Evolutionary conservation across 495 filamentous ascomycete species (phyloP).

Genomic region (Podospora sp.): DNA sequence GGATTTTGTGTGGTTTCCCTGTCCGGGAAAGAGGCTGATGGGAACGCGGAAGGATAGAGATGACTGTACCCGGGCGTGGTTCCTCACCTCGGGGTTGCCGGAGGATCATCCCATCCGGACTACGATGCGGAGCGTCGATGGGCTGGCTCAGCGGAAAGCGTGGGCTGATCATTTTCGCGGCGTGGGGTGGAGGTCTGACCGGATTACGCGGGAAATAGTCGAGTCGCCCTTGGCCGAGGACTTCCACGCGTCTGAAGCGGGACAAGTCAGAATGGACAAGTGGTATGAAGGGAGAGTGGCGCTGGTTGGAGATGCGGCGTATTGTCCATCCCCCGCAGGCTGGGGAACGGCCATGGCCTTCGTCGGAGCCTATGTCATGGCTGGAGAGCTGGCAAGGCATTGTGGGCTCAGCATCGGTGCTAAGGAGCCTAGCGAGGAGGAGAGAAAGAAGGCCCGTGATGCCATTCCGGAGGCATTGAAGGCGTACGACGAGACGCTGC

Average conservation of each 20-base stretch:
- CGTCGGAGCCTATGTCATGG: slow-evolving; percentile 33
- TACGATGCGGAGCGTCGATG: not conserved
- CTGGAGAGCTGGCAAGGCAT: slow-evolving; percentile 20
- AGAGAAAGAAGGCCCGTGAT: not conserved
- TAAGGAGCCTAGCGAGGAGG: not conserved
- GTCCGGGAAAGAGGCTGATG: slow-evolving; percentile 1
- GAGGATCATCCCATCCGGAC: not conserved
- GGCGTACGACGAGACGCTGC: slow-evolving; percentile 2
- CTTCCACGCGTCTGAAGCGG: slow-evolving; percentile 50
- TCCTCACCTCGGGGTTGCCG: not conserved
- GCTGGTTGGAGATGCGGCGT: slow-evolving; percentile 54
- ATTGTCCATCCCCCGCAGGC: slow-evolving; percentile 20
- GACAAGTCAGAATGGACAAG: slow-evolving; percentile 39
- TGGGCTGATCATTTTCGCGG: slow-evolving; percentile 39
- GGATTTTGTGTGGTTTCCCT: not conserved
- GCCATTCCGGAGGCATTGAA: slow-evolving; percentile 2
- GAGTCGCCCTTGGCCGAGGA: slow-evolving; percentile 33
- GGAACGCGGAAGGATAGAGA: slow-evolving; percentile 7
- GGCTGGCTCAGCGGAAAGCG: not conserved
- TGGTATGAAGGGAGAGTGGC: slow-evolving; percentile 50
- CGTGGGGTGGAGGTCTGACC: slow-evolving; percentile 50
- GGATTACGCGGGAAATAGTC: slow-evolving; percentile 43
- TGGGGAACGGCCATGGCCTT: slow-evolving; percentile 33
- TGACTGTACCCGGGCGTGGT: slow-evolving; percentile 4
- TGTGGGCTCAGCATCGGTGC: slow-evolving; percentile 2